Evolutionary conservation across 2,329 filamentous ascomycete genomes (phyloP).

Genomic region (Hypoxylon sp.): DNA sequence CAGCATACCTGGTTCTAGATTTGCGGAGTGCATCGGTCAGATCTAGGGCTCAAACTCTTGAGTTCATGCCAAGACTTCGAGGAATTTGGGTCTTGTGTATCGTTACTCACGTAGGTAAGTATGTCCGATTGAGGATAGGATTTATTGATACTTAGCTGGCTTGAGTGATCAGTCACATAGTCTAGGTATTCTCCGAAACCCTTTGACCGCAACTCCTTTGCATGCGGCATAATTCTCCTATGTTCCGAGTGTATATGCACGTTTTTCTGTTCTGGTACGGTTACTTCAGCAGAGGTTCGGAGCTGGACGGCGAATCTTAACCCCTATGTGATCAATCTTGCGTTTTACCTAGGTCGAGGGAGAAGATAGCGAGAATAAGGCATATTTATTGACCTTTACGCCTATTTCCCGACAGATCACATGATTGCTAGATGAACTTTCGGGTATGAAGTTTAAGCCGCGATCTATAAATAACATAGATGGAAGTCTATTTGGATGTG

Average conservation of each 20-base stretch:
- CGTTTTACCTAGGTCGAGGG: neutral
- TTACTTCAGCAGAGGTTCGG: neutral
- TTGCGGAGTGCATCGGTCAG: slow-evolving; percentile 32
- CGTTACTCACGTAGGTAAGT: slow-evolving; percentile 9
- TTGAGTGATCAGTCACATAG: neutral
- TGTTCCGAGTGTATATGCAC: neutral
- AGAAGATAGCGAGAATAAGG: neutral
- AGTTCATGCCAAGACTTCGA: neutral
- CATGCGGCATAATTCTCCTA: neutral
- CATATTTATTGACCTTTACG: neutral
- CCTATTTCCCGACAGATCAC: neutral
- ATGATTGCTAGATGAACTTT: neutral
- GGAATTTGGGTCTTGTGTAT: slow-evolving; percentile 8
- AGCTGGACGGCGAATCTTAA: neutral
- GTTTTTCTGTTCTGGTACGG: neutral
- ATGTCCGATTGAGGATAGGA: slow-evolving; percentile 2
- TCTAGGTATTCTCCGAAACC: neutral
- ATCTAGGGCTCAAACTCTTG: slow-evolving; percentile 19
- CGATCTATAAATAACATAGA: neutral
- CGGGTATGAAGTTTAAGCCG: neutral
- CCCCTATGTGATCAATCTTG: neutral
- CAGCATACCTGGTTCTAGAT: slow-evolving; percentile 29
- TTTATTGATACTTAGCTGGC: neutral
- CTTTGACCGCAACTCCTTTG: neutral
- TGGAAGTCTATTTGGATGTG: neutral